Base-by-base conservation (phyloP, 192 early-diverging fungal species). In the Backusella sp. region DNA sequence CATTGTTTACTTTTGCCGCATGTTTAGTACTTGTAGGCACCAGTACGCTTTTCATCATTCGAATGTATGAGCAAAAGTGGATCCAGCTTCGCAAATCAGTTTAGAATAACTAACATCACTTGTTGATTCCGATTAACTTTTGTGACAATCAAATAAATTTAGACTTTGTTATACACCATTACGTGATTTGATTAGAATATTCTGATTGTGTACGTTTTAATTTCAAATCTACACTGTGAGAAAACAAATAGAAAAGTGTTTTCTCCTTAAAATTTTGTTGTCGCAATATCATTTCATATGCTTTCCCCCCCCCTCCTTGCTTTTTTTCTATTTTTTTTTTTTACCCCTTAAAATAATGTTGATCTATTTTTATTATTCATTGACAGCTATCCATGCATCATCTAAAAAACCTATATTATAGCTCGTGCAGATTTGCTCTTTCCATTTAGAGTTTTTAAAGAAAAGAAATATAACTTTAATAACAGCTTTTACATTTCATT, bases 1-100 rank as follows among this genome's bases (percentile, higher is more conserved):
- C 80, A 17, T 37, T 83, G 1, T 83, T 77, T 73, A 77, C 78
- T 41, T 41, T 83, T 76, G 74, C 66, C 46, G 74, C 37, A 62
- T 41, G 44, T 1, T 52, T 32, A 30, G 56, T 62, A 14, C 56
- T 62, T 12, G 21, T 62, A 11, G 56, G 56, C 9, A 62, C 56
- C 26, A 66, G 19, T 28, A 12, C 12, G 4, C 56, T 62, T 62
- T 26, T 62, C 23, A 8, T 62, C 7, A 28, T 28, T 28, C 21
- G 21, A 62, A 28, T 62, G 5, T 62, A 62, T 62, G 21, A 23
- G 4, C 56, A 62, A 62, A 62, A 62, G 26, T 62, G 56, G 56
- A 62, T 62, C 14, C 23, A 62, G 23, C 56, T 62, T 62, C 56
- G 56, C 4, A 62, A 62, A 62, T 62, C 23, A 62, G 56, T 23